Percentiles rank a stretch among this genome's conserved stretches.
Evolutionary conservation across 75 land plant genomes (phyloP).

Genomic region (Isoetes taiwanensis): DNA sequence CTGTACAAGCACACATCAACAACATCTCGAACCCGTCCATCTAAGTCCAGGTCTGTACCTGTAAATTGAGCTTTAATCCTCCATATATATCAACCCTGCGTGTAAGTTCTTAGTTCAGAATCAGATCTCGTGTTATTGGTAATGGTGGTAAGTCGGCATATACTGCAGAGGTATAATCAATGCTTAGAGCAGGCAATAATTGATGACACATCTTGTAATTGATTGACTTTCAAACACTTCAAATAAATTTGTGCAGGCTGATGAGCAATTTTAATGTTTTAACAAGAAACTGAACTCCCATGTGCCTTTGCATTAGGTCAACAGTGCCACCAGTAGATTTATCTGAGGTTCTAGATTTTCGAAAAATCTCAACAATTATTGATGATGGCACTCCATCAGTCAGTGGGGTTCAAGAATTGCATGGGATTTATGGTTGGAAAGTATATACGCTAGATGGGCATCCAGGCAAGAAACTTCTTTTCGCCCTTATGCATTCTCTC

Average conservation of each 20-base stretch:
- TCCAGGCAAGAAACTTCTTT: constrained; percentile 43
- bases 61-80: too few relatives aligned
- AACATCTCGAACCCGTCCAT: constrained; percentile 6
- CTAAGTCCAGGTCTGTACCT: constrained; percentile 21
- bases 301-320: too few relatives aligned
- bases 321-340: constrained; percentile 45
- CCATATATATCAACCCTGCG: too few relatives aligned
- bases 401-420: constrained; percentile 17
- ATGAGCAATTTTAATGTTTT: not conserved
- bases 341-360: constrained; percentile 76
- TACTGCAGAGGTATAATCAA: too few relatives aligned
- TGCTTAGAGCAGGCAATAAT: too few relatives aligned
- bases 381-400: constrained; percentile 9
- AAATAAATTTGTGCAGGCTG: not conserved
- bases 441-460: constrained; percentile 54
- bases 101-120: too few relatives aligned
- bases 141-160: too few relatives aligned
- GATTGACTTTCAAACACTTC: not conserved
- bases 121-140: too few relatives aligned
- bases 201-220: too few relatives aligned
- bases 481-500: not conserved
- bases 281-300: not conserved
- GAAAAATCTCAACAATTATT: constrained; percentile 20
- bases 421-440: constrained; percentile 27
- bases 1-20: constrained; percentile 53